Conservation (phyloP, 441 rosid species). For the Erodium texanum region DNA sequence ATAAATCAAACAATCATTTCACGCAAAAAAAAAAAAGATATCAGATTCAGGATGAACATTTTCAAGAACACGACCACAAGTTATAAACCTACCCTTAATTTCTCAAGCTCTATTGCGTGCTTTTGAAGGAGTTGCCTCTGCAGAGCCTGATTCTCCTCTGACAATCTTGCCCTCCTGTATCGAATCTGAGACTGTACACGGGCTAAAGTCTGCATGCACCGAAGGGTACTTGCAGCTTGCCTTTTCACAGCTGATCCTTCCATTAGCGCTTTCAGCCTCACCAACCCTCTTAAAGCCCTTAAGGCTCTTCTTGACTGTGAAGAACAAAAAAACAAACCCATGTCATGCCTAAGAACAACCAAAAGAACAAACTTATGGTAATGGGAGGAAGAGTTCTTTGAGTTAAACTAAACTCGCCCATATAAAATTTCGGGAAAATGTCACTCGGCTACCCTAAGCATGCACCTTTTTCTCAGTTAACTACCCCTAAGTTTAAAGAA, state of each 20-base stretch:
- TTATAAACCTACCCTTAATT: slow-evolving; percentile 36
- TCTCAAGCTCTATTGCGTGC: slow-evolving; percentile 69
- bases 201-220: slow-evolving; percentile 73
- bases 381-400: neutral
- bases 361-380: neutral
- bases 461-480: too few relatives aligned
- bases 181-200: slow-evolving; percentile 76
- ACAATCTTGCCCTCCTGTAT: slow-evolving; percentile 61
- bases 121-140: slow-evolving; percentile 78
- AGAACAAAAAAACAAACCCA: slow-evolving; percentile 8
- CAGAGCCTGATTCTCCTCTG: slow-evolving; percentile 83
- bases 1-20: neutral
- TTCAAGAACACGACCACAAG: neutral
- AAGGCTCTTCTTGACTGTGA: slow-evolving; percentile 67
- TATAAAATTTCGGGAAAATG: too few relatives aligned
- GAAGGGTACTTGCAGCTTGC: slow-evolving; percentile 67
- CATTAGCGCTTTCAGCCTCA: slow-evolving; percentile 62
- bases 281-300: slow-evolving; percentile 54
- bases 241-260: slow-evolving; percentile 72
- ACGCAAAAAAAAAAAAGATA: too few relatives aligned
- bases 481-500: too few relatives aligned
- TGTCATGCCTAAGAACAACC: neutral
- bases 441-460: too few relatives aligned
- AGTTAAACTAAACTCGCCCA: neutral
- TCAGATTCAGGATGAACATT: too few relatives aligned